Conservation (phyloP, 2,329 filamentous ascomycete species). For the Nemania abortiva region DNA sequence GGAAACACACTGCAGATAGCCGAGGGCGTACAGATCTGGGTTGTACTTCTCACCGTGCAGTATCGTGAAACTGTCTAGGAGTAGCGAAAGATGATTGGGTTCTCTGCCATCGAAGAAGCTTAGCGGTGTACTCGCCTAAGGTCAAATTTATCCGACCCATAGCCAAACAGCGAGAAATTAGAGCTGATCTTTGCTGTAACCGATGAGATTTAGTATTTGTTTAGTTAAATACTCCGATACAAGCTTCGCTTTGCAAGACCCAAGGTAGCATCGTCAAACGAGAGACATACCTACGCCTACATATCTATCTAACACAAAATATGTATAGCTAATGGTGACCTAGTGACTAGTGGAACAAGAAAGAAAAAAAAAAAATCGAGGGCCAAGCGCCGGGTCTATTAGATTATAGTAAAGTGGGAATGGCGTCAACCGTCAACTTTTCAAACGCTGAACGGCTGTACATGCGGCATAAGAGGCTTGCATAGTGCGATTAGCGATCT, state of each 20-base stretch:
- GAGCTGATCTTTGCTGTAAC: conserved; percentile 8
- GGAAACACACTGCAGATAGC: conserved; percentile 51
- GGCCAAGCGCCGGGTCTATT: neutral
- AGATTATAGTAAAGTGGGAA: neutral
- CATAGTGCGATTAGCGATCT: conserved; percentile 1
- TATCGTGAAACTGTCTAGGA: conserved; percentile 51
- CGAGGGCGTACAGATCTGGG: conserved; percentile 51
- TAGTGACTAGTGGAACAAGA: neutral
- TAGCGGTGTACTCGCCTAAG: conserved; percentile 28
- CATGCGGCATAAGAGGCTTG: conserved; percentile 5
- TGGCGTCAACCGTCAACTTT: neutral
- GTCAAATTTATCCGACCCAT: conserved; percentile 24
- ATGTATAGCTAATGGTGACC: conserved; percentile 9
- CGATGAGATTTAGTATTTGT: conserved; percentile 1
- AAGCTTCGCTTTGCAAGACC: conserved; percentile 15
- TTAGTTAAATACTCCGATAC: conserved; percentile 32
- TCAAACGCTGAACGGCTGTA: neutral
- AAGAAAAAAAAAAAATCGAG: neutral
- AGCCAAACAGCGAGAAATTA: conserved; percentile 11
- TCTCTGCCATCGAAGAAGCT: conserved; percentile 22
- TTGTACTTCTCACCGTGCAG: conserved; percentile 48
- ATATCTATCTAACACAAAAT: neutral
- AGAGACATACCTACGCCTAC: conserved; percentile 19
- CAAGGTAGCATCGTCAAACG: conserved; percentile 16
- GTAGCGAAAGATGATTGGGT: conserved; percentile 39